Percentiles rank a stretch among this genome's conserved stretches.
These are phyloP conservation scores for Termitomyces sp. DNA, from an alignment of 768 basidiomycete species.

Conservation along the genomic window DNA sequence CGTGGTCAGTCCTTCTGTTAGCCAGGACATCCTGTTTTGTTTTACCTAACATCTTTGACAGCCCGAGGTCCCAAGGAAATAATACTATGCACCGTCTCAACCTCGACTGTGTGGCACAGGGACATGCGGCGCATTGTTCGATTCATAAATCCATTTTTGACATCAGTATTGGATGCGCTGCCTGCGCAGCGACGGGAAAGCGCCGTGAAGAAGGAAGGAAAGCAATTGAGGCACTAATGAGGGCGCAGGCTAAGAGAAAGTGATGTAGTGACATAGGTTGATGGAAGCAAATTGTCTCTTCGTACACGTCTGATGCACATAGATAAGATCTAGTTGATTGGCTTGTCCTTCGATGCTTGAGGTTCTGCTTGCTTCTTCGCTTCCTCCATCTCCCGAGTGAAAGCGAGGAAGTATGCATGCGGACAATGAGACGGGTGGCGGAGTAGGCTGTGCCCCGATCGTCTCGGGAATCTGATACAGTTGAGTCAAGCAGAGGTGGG, in stretches of 20 bases:
- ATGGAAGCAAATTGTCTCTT: not conserved
- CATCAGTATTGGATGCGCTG: not conserved
- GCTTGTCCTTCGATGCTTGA: not conserved
- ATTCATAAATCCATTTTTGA: conserved; percentile 8
- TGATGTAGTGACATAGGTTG: not conserved
- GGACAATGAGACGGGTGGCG: not conserved
- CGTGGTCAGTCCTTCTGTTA: not conserved
- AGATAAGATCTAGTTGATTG: not conserved
- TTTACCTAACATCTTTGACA: not conserved
- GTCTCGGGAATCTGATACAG: not conserved
- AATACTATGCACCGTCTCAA: conserved; percentile 6
- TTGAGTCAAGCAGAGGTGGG: not conserved
- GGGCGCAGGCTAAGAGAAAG: conserved; percentile 6
- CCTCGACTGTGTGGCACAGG: conserved; percentile 7
- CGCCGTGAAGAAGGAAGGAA: conserved; percentile 7
- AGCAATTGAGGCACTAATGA: conserved; percentile 7
- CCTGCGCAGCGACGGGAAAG: not conserved
- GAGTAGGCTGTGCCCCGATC: not conserved
- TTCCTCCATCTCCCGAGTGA: not conserved
- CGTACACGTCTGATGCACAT: not conserved
- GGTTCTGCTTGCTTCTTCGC: not conserved
- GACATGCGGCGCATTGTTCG: conserved; percentile 4
- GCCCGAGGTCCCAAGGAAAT: conserved; percentile 8
- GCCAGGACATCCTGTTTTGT: not conserved
- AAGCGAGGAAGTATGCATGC: too few species aligned